These are phyloP conservation scores for Paecilomyces niveus DNA, from an alignment of 2,329 filamentous ascomycete genomes.

Conservation along the genomic window DNA sequence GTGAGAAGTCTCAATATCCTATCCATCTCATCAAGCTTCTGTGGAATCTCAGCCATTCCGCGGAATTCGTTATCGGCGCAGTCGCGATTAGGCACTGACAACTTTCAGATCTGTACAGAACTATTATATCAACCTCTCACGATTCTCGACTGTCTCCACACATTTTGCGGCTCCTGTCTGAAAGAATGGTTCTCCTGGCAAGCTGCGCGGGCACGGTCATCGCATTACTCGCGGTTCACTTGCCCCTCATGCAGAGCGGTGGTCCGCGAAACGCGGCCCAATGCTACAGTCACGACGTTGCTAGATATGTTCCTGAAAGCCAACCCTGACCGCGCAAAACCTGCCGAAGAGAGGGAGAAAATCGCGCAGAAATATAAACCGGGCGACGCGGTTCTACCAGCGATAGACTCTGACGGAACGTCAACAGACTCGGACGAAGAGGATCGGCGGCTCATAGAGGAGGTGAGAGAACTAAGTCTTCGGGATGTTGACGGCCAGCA, in stretches of 20 bases:
- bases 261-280: constrained; percentile 80
- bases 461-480: constrained; percentile 67
- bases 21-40: not conserved
- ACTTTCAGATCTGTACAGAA: constrained; percentile 83
- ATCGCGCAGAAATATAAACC: constrained; percentile 69
- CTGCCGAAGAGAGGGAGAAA: constrained; percentile 66
- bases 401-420: constrained; percentile 29
- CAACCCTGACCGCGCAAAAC: constrained; percentile 68
- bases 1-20: constrained; percentile 28
- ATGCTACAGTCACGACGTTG: constrained; percentile 82
- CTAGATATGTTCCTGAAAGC: constrained; percentile 80
- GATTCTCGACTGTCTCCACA: constrained; percentile 87
- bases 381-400: constrained; percentile 74
- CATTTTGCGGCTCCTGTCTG: constrained; percentile 89
- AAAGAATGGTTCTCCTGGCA: constrained; percentile 95
- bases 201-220: constrained; percentile 44
- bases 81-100: constrained; percentile 1
- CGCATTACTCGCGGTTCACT: constrained; percentile 55
- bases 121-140: constrained; percentile 86
- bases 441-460: constrained; percentile 62
- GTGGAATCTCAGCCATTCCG: not conserved
- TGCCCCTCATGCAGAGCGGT: constrained; percentile 86
- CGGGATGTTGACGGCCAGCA: constrained; percentile 31
- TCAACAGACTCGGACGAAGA: constrained; percentile 44
- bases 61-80: not conserved